Base-by-base conservation (phyloP, 306 rosid species). In the Biancaea sappan region DNA sequence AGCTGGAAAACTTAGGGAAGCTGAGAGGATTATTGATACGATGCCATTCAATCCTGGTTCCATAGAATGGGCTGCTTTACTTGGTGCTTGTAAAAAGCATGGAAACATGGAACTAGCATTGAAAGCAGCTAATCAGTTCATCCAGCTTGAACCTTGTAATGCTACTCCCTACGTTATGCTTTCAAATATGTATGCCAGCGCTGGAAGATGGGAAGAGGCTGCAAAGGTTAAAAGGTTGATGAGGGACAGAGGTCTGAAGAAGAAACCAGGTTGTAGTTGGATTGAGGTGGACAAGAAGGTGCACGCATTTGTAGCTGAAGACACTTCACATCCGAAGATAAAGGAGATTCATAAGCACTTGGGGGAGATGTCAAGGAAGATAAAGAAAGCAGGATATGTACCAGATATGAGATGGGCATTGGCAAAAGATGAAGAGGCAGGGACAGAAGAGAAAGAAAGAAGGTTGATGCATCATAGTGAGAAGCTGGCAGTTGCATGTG, bases 191-290 rank as follows among this genome's bases (percentile, higher is more conserved):
- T 85, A 85, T 73, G 92, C 91, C 51, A 80, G 85, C 56, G 91
- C 81, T 5, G 87, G 89, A 12, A 86, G 79, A 84, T 92, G 96
- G 96, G 85, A 82, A 66, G 92, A 90, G 54, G 86, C 79, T 34
- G 92, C 94, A 67, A 74, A 43, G 6, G 24, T 87, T 12, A 85
- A 93, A 77, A 87, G 67, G 85, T 26, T 85, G 62, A 92, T 90
- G 96, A 80, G 91, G 22, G 94, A 79, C 24, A 87, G 90, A 79
- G 92, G 96, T 43, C 74, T 90, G 86, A 90, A 84, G 86, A 88
- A 90, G 86, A 88, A 87, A 74, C 96, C 96, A 7, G 98, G 98
- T 66, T 84, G 94, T 82, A 87, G 94, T 79, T 90, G 96, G 98
- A 90, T 90, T 13, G 98, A 92, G 86, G 72, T 92, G 66, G 83